Base-by-base conservation (phyloP, 768 basidiomycete genomes). In the Lanmaoa pseudosensibilis region DNA sequence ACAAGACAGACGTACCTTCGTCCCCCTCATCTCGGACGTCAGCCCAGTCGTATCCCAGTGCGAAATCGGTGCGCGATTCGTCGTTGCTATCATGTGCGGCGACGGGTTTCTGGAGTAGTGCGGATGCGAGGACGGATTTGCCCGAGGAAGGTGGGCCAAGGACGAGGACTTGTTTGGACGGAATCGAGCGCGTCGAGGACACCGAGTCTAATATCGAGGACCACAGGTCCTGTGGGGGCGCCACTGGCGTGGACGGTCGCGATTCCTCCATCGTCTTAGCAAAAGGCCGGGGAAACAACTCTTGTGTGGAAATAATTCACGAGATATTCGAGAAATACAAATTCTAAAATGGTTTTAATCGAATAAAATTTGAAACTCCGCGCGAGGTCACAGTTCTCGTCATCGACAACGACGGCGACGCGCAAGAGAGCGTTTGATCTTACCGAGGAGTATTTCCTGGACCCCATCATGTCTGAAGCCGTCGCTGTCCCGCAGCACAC, bases 21-120 rank as follows among this genome's bases (percentile, higher is more conserved):
- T 97, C 95, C 5, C 85, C 94, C 27, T 97, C 95, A 65, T 98
- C 94, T 50, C 86, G 78, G 27, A 97, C 83, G 66, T 97, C 91
- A 4, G 91, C 81, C 81, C 92, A 96, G 63, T 95, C 90, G 68
- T 95, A 98, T 38, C 94, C 94, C 61, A 98, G 70, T 0, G 93
- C 92, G 73, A 95, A 88, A 64, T 94, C 92, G 9, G 77, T 76
- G 53, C 79, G 79, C 45, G 82, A 78, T 56, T 84, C 83, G 59
- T 84, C 83, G 61, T 82, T 82, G 46, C 72, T 75, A 54, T 82
- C 83, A 54, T 85, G 83, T 49, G 75, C 61, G 4, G 74, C 58
- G n/a, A 70, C 66, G 12, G 82, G 76, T 70, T 87, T 90, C 67
- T 90, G 84, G 30, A 93, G 78, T 2, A 92, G 72, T 1, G 88